Evolutionary conservation across 495 filamentous ascomycete species (phyloP).

Genomic region (Podospora pseudopauciseta): DNA sequence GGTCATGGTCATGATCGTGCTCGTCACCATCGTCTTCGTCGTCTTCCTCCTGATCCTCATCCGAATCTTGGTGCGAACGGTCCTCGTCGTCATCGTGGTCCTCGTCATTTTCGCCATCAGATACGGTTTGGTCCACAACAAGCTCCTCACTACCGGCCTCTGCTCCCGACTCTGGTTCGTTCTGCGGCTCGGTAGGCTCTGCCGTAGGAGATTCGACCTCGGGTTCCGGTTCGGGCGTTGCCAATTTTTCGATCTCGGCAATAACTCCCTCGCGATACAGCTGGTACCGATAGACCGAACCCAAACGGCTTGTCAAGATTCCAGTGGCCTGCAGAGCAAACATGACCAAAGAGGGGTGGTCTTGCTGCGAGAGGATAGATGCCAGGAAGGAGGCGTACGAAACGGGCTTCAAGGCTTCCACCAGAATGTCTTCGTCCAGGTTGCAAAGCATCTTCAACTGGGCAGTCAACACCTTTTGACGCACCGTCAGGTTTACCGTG

Average conservation of each 20-base stretch:
- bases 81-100: slow-evolving; percentile 49
- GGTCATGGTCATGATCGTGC: slow-evolving; percentile 43
- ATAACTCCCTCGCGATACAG: slow-evolving; percentile 98
- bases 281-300: slow-evolving; percentile 87
- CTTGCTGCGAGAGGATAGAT: slow-evolving; percentile 92
- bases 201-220: slow-evolving; percentile 20
- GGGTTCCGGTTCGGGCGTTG: slow-evolving; percentile 41
- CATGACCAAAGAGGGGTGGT: slow-evolving; percentile 82
- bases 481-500: slow-evolving; percentile 94
- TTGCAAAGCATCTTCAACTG: slow-evolving; percentile 99
- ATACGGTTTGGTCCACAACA: slow-evolving; percentile 29
- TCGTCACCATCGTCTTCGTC: slow-evolving; percentile 56
- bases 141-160: slow-evolving; percentile 16
- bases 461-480: slow-evolving; percentile 92
- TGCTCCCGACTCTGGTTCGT: slow-evolving; percentile 33
- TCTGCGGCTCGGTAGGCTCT: neutral
- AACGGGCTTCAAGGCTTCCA: slow-evolving; percentile 83
- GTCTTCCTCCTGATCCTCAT: slow-evolving; percentile 54
- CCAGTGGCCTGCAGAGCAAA: slow-evolving; percentile 85
- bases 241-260: slow-evolving; percentile 78
- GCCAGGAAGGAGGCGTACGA: slow-evolving; percentile 97
- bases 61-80: slow-evolving; percentile 19
- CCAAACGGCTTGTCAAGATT: slow-evolving; percentile 76
- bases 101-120: slow-evolving; percentile 32
- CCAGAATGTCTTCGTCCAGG: slow-evolving; percentile 73